phyloP scores from a whole-genome alignment of 2,329 filamentous ascomycete species.

The Stagonosporopsis cucurbitacearum region DNA sequence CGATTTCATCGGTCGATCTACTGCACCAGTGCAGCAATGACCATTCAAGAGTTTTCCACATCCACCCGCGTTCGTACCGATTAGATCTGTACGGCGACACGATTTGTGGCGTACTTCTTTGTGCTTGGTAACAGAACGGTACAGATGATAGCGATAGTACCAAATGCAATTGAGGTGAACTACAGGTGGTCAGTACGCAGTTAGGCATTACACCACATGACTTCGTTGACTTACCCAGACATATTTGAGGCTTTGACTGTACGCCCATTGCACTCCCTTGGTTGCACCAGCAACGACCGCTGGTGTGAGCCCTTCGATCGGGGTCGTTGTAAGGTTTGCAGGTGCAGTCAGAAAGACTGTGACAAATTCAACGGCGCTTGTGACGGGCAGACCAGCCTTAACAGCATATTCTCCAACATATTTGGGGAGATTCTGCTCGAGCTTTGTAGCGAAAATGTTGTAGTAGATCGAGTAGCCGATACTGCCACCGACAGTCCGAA shows the following conservation, averaged over 20 bases:
- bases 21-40: neutral
- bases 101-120: constrained; percentile 43
- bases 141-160: constrained; percentile 38
- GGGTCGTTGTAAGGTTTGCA: constrained; percentile 20
- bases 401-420: constrained; percentile 40
- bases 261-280: constrained; percentile 40
- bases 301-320: constrained; percentile 36
- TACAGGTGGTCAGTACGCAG: neutral
- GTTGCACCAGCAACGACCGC: constrained; percentile 35
- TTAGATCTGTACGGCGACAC: constrained; percentile 40
- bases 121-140: constrained; percentile 40
- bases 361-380: constrained; percentile 47
- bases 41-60: neutral
- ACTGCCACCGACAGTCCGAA: constrained; percentile 51
- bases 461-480: constrained; percentile 49
- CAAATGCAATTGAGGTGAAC: constrained; percentile 42
- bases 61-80: too few relatives aligned
- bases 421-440: constrained; percentile 31
- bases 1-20: neutral
- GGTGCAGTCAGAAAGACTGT: constrained; percentile 38
- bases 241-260: constrained; percentile 40
- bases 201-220: neutral
- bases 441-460: constrained; percentile 44
- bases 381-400: constrained; percentile 48
- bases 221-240: constrained; percentile 25